A percentile compares a stretch with the other conserved stretches of the same genome.
These are phyloP conservation scores for Colletotrichum sojae DNA, from an alignment of 2,329 filamentous ascomycete species.

Conservation along the genomic window DNA sequence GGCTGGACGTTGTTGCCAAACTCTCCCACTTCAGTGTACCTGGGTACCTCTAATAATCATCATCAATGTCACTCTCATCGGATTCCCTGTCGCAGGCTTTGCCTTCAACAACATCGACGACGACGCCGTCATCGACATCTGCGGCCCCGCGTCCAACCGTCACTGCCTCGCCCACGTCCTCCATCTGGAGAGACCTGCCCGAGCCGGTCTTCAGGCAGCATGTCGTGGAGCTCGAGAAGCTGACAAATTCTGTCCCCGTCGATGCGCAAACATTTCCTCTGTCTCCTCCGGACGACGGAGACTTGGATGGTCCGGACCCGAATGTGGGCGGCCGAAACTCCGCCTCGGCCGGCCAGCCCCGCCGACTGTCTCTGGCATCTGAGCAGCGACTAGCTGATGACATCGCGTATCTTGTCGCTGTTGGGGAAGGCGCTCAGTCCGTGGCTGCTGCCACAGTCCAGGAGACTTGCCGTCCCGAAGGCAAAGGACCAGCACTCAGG, in stretches of 20 bases:
- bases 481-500: conserved; percentile 1
- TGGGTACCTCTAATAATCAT: neutral
- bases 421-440: conserved; percentile 41
- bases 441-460: conserved; percentile 41
- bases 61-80: conserved; percentile 28
- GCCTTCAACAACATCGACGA: conserved; percentile 1
- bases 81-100: conserved; percentile 8
- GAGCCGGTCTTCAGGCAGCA: conserved; percentile 34
- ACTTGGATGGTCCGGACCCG: neutral
- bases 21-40: no score
- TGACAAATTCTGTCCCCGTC: conserved; percentile 39
- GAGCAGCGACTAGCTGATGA: conserved; percentile 40
- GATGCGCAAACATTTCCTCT: conserved; percentile 27
- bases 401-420: conserved; percentile 35
- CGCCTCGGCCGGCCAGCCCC: neutral
- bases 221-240: conserved; percentile 37
- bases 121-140: neutral
- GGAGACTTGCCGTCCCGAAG: conserved; percentile 2
- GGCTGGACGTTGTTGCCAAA: no score
- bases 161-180: conserved; percentile 31
- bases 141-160: neutral
- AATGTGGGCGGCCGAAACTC: conserved; percentile 2
- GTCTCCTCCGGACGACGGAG: neutral
- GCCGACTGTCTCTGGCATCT: conserved; percentile 18
- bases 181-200: conserved; percentile 36